Conservation (phyloP, 1,284 basidiomycete species). For the Singerocomus inundabilis region DNA sequence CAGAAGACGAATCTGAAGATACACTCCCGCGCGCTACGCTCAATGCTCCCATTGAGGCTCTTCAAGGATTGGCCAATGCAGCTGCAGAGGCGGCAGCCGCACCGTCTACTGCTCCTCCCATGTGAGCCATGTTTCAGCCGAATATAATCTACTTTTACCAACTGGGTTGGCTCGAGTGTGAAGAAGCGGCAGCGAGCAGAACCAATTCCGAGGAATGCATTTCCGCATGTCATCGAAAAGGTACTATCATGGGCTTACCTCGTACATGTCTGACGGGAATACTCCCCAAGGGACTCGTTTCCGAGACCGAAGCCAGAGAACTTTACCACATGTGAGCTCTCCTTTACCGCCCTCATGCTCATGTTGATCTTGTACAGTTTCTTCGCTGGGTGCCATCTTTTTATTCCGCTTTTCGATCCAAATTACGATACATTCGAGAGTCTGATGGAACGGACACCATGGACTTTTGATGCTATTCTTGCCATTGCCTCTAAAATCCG, state of each 20-base stretch:
- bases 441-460: conserved; percentile 86
- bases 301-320: conserved; percentile 75
- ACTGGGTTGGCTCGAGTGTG: conserved; percentile 45
- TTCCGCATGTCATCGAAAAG: conserved; percentile 83
- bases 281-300: conserved; percentile 64
- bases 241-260: conserved; percentile 25
- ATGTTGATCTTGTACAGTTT: conserved; percentile 57
- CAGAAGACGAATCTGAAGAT: conserved; percentile 86
- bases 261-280: not conserved
- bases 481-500: conserved; percentile 90
- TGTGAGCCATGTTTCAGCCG: conserved; percentile 27
- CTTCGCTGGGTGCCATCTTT: conserved; percentile 93
- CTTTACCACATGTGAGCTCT: conserved; percentile 72
- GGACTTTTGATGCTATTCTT: conserved; percentile 89
- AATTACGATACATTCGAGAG: conserved; percentile 89
- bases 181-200: conserved; percentile 88
- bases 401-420: conserved; percentile 91
- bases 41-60: conserved; percentile 89
- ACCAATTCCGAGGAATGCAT: conserved; percentile 81
- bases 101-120: conserved; percentile 41
- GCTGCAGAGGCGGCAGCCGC: conserved; percentile 88
- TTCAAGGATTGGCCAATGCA: conserved; percentile 90
- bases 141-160: conserved; percentile 12
- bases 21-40: conserved; percentile 77
- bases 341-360: conserved; percentile 5